phyloP scores from a whole-genome alignment of 768 basidiomycete species.

The Rhizopogon rudus region DNA sequence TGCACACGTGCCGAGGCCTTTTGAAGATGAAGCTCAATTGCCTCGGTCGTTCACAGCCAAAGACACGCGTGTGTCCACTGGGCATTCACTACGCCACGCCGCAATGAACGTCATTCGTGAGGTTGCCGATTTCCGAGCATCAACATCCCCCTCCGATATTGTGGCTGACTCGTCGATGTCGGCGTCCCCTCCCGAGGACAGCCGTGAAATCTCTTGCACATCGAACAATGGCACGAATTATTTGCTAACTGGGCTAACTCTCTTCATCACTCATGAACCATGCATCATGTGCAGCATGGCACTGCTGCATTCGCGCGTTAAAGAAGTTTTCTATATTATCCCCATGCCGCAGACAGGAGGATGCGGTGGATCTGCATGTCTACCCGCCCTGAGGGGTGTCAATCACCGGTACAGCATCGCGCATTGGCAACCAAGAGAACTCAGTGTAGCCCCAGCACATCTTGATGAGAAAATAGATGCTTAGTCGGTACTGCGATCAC shows the following conservation, averaged over 20 bases:
- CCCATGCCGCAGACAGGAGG: conserved; percentile 81
- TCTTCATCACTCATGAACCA: conserved; percentile 95
- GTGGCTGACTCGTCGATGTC: neutral
- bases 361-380: conserved; percentile 69
- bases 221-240: conserved; percentile 71
- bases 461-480: conserved; percentile 25
- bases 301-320: conserved; percentile 89
- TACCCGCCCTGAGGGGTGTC: conserved; percentile 78
- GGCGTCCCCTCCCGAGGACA: neutral
- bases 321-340: conserved; percentile 71
- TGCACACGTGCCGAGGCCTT: conserved; percentile 59
- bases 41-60: conserved; percentile 43
- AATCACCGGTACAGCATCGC: conserved; percentile 85
- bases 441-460: neutral
- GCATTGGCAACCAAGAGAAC: conserved; percentile 45
- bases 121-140: conserved; percentile 53
- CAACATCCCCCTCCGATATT: conserved; percentile 4
- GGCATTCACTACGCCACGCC: conserved; percentile 84
- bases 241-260: conserved; percentile 74
- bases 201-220: conserved; percentile 9
- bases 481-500: conserved; percentile 7
- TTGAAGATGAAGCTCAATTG: conserved; percentile 25
- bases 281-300: conserved; percentile 99
- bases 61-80: conserved; percentile 66
- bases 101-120: conserved; percentile 69